Conservation (phyloP, 768 basidiomycete species). For the Pisolithus orientalis region DNA sequence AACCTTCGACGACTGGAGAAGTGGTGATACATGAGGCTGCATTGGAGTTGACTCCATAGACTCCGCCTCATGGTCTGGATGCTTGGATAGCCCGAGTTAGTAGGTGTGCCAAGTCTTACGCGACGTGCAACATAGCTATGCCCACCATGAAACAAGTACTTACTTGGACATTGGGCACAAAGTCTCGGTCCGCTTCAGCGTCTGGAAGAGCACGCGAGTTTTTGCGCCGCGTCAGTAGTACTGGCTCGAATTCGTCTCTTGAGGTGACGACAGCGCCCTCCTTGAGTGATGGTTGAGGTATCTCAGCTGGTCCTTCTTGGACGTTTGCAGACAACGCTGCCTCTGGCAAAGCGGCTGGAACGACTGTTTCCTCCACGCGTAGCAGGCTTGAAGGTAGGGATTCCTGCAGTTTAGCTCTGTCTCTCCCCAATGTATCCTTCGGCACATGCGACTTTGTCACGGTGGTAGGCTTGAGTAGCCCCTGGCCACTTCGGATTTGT, state of each 20-base stretch:
- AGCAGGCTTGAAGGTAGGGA: background rate
- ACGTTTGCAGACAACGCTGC: background rate
- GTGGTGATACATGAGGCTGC: constrained; percentile 24
- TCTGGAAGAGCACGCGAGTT: background rate
- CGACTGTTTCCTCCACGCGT: background rate
- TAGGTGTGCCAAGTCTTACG: background rate
- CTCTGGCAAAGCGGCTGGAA: background rate
- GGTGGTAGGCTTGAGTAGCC: constrained; percentile 1
- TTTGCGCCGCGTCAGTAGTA: background rate
- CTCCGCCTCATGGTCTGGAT: background rate
- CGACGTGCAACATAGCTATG: constrained; percentile 5
- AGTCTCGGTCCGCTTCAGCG: background rate
- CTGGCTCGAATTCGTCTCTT: background rate
- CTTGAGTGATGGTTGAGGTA: no score
- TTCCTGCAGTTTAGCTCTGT: background rate
- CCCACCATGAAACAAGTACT: background rate
- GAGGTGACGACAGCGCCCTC: no score
- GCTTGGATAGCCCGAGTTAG: background rate
- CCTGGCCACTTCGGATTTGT: constrained; percentile 45
- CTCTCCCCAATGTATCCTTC: background rate
- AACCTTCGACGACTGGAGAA: constrained; percentile 76
- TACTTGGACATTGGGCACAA: constrained; percentile 1
- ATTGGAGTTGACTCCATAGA: background rate
- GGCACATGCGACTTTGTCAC: background rate
- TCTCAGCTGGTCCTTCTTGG: no score